A percentile compares a stretch with the other conserved stretches of the same genome.
Conservation (phyloP, 2,329 filamentous ascomycete species). For the Mycosphaerella arachidis region DNA sequence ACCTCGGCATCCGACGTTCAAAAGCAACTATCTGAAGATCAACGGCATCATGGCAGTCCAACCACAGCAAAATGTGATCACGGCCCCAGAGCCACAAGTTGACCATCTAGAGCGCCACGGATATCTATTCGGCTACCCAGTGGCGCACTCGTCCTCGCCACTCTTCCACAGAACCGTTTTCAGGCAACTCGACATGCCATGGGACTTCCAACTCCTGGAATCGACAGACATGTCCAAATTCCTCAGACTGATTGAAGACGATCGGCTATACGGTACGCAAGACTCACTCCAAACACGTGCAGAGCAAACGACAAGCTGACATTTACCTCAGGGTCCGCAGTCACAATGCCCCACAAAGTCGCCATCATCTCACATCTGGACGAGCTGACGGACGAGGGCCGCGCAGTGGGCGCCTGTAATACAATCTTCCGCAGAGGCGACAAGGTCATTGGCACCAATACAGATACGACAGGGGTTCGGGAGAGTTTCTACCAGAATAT, state of each 20-base stretch:
- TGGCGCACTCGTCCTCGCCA: constrained; percentile 55
- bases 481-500: constrained; percentile 59
- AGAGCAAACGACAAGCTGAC: constrained; percentile 5
- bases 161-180: constrained; percentile 53
- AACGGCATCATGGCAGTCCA: constrained; percentile 8
- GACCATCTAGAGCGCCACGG: constrained; percentile 46
- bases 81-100: constrained; percentile 23
- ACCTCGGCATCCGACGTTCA: neutral
- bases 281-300: neutral
- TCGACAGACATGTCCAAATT: constrained; percentile 44
- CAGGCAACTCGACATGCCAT: constrained; percentile 47
- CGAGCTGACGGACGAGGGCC: constrained; percentile 66
- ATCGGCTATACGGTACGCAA: constrained; percentile 21
- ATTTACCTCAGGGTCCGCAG: constrained; percentile 54
- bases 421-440: constrained; percentile 64
- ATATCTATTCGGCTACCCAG: constrained; percentile 55
- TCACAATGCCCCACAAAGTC: constrained; percentile 84
- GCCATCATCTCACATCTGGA: constrained; percentile 70
- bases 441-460: constrained; percentile 66
- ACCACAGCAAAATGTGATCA: constrained; percentile 18
- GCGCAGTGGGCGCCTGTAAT: constrained; percentile 72
- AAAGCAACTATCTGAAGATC: neutral
- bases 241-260: constrained; percentile 49
- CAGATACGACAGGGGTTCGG: constrained; percentile 72
- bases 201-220: constrained; percentile 49